Base-by-base conservation (phyloP, 2,329 filamentous ascomycete species). In the Aciculosporium take region DNA sequence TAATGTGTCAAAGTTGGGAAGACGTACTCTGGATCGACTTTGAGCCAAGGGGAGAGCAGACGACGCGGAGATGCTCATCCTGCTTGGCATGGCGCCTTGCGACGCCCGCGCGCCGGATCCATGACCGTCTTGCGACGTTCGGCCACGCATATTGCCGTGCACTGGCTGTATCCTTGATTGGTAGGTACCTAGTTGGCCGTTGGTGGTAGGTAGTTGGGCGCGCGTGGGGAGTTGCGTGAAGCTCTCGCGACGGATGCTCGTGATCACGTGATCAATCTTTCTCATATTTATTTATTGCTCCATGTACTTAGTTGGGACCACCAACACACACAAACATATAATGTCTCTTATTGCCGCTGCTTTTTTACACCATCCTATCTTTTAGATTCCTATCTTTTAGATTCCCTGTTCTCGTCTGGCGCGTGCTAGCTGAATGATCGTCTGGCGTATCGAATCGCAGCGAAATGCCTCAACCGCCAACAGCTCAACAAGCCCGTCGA, bases 11-110 rank as follows among this genome's bases (percentile, higher is more conserved):
- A 29, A 23, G n/a, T 7, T 18, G 30, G 13, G 15, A 9, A 13
- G n/a, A 58, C 61, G 48, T 58, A 65, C 61, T 51, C 62, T 55
- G 27, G 62, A 62, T 41, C 63, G 58, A 33, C 61, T 55, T 33
- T 61, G 58, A 1, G 61, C 58, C n/a, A 56, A 49, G 0, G 62
- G 59, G 10, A 64, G 50, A 9, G 56, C 52, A 3, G 62, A 63
- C 1, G 54, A 57, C 36, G 44, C 41, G 28, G 61, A 63, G 1
- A 57, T 53, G 25, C 62, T 57, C 32, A 65, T 52, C 15, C 57
- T 53, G 17, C 50, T 56, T 0, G 58, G 53, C 1, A 52, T 37
- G 0, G 62, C 59, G 18, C 41, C 51, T 30, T 56, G 53, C 37
- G 57, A 47, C 31, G 50, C 56, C n/a, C 45, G 49, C 33, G 48